Conservation (phyloP, 805 yeast genomes). For the Teunomyces funiuensis region DNA sequence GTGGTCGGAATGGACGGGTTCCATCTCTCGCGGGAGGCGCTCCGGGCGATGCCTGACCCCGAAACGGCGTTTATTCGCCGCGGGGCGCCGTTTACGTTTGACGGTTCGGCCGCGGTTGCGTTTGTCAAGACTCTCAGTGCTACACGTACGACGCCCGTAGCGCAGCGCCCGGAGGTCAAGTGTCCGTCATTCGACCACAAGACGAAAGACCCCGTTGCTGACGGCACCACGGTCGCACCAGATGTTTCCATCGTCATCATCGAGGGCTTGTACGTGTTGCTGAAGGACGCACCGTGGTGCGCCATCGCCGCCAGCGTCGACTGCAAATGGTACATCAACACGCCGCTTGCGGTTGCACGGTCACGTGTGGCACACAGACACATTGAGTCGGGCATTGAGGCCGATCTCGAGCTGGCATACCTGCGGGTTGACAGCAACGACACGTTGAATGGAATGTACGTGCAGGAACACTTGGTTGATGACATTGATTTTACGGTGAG, state of each 20-base stretch:
- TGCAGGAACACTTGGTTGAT: conserved; percentile 9
- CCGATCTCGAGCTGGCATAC: conserved; percentile 47
- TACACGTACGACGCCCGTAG: background rate
- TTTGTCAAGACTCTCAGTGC: conserved; percentile 9
- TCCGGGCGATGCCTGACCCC: conserved; percentile 49
- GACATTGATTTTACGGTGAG: background rate
- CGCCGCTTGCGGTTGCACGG: conserved; percentile 14
- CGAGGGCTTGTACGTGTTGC: conserved; percentile 28
- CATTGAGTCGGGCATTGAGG: conserved; percentile 20
- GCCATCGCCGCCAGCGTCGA: conserved; percentile 17
- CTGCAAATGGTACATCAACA: conserved; percentile 21
- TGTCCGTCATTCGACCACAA: conserved; percentile 28
- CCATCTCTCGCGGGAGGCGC: conserved; percentile 34
- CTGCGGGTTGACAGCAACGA: conserved; percentile 58
- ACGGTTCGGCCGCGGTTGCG: conserved; percentile 39
- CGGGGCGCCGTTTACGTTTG: conserved; percentile 88
- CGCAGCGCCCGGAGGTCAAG: background rate
- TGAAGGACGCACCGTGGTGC: conserved; percentile 22
- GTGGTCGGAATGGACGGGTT: conserved; percentile 43
- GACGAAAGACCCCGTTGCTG: conserved; percentile 24
- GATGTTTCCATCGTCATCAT: conserved; percentile 20
- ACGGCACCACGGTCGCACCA: conserved; percentile 19
- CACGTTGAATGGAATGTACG: conserved; percentile 56
- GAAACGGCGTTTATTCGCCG: conserved; percentile 59
- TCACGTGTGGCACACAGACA: conserved; percentile 23